Percentiles rank a stretch among this genome's conserved stretches.
These are phyloP conservation scores for Alternaria sp. DNA, from an alignment of 2,329 filamentous ascomycete genomes.

Conservation along the genomic window DNA sequence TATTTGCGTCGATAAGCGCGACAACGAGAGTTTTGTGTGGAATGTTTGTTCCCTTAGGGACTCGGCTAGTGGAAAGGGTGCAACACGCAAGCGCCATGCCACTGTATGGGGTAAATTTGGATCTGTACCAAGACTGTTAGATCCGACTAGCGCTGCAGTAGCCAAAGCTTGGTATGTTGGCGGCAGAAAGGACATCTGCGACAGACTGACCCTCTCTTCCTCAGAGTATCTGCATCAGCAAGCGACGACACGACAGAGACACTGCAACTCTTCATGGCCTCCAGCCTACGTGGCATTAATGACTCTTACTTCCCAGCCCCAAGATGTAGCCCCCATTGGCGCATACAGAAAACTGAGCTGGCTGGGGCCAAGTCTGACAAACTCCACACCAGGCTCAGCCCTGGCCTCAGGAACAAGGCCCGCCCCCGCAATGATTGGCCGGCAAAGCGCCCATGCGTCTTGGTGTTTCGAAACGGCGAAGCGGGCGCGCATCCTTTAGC, in stretches of 20 bases:
- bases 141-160: slow-evolving; percentile 15
- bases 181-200: background rate
- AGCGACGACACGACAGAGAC: background rate
- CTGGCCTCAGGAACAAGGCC: slow-evolving; percentile 11
- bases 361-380: slow-evolving; percentile 15
- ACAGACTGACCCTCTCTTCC: background rate
- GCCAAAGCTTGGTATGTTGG: slow-evolving; percentile 25
- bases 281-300: background rate
- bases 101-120: slow-evolving; percentile 29
- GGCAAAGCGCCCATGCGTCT: slow-evolving; percentile 15
- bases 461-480: slow-evolving; percentile 31
- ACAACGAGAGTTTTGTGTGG: slow-evolving; percentile 15
- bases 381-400: slow-evolving; percentile 4
- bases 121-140: slow-evolving; percentile 10
- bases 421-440: slow-evolving; percentile 23
- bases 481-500: slow-evolving; percentile 2
- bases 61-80: slow-evolving; percentile 2
- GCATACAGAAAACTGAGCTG: background rate
- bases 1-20: slow-evolving; percentile 18
- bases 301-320: background rate
- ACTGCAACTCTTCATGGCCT: background rate
- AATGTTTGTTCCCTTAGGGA: background rate
- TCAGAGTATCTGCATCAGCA: background rate
- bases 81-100: slow-evolving; percentile 11
- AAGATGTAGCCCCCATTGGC: background rate